phyloP scores from a whole-genome alignment of 139 green algal genomes.

The Tetraselmis chui region DNA sequence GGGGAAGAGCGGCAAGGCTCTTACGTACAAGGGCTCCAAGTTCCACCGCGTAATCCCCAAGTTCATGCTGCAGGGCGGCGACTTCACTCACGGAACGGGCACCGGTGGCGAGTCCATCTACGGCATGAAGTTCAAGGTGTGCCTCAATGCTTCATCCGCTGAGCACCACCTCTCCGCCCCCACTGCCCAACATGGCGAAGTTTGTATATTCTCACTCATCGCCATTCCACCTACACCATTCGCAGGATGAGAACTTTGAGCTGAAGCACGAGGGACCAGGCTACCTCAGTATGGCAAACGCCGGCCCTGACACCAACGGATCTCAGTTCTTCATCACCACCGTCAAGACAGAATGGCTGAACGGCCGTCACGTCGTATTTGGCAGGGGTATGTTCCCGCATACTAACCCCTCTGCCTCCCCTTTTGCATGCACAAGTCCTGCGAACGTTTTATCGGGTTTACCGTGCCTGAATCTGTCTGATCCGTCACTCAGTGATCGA shows the following conservation, averaged over 20 bases:
- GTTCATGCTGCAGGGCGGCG: constrained; percentile 63
- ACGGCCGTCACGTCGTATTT: constrained; percentile 88
- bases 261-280: constrained; percentile 70
- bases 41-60: constrained; percentile 89
- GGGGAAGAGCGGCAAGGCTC: constrained; percentile 67
- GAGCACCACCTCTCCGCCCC: no score
- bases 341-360: constrained; percentile 37
- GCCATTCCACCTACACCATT: neutral
- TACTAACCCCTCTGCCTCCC: neutral
- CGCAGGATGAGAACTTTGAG: constrained; percentile 81
- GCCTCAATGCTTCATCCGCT: no score
- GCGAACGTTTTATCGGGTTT: neutral
- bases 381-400: constrained; percentile 52
- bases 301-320: constrained; percentile 60
- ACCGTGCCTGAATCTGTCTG: neutral
- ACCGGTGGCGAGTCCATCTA: constrained; percentile 87
- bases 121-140: constrained; percentile 62
- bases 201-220: neutral
- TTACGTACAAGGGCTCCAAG: constrained; percentile 66
- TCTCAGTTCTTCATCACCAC: constrained; percentile 79
- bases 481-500: constrained; percentile 58
- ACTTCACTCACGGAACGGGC: constrained; percentile 43
- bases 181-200: neutral
- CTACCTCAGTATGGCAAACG: constrained; percentile 85
- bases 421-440: neutral